Percentiles rank a stretch among this genome's conserved stretches.
Evolutionary conservation across 1,284 basidiomycete genomes (phyloP).

Genomic region (Apiotrichum domesticum): DNA sequence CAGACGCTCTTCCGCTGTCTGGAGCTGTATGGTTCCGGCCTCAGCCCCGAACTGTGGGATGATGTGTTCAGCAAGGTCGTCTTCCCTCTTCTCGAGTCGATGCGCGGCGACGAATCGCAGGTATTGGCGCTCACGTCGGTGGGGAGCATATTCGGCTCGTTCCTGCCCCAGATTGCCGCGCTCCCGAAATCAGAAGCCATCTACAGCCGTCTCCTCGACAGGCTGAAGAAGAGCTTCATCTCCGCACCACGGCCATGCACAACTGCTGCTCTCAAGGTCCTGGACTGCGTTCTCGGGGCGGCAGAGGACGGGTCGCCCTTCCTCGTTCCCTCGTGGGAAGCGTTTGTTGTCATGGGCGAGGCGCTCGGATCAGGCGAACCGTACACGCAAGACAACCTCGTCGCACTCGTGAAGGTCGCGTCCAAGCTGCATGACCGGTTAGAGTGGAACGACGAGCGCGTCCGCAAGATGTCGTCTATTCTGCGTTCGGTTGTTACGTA

Average conservation of each 20-base stretch:
- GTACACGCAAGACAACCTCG: slow-evolving; percentile 81
- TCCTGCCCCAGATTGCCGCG: slow-evolving; percentile 63
- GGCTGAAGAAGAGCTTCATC: slow-evolving; percentile 65
- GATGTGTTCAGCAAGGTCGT: slow-evolving; percentile 81
- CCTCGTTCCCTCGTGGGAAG: slow-evolving; percentile 60
- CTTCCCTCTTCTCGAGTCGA: slow-evolving; percentile 75
- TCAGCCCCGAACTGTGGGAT: slow-evolving; percentile 76
- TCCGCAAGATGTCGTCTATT: slow-evolving; percentile 62
- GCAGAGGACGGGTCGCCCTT: slow-evolving; percentile 22
- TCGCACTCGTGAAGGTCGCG: slow-evolving; percentile 50
- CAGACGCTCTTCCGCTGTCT: slow-evolving; percentile 91
- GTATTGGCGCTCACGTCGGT: slow-evolving; percentile 77
- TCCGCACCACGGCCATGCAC: slow-evolving; percentile 64
- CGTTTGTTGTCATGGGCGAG: slow-evolving; percentile 62
- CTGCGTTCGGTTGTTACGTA: slow-evolving; percentile 79
- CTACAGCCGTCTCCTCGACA: slow-evolving; percentile 65
- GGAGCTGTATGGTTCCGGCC: slow-evolving; percentile 80
- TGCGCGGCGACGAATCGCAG: slow-evolving; percentile 76
- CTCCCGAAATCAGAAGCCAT: slow-evolving; percentile 63
- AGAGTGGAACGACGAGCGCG: slow-evolving; percentile 54
- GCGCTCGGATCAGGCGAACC: slow-evolving; percentile 49
- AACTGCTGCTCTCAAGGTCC: slow-evolving; percentile 69
- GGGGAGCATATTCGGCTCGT: slow-evolving; percentile 75
- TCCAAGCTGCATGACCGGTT: slow-evolving; percentile 28
- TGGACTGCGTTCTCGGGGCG: slow-evolving; percentile 69